Percentiles rank a stretch among this genome's conserved stretches.
Evolutionary conservation across 2,329 filamentous ascomycete genomes (phyloP).

Genomic region (Cryoendolithus antarcticus): DNA sequence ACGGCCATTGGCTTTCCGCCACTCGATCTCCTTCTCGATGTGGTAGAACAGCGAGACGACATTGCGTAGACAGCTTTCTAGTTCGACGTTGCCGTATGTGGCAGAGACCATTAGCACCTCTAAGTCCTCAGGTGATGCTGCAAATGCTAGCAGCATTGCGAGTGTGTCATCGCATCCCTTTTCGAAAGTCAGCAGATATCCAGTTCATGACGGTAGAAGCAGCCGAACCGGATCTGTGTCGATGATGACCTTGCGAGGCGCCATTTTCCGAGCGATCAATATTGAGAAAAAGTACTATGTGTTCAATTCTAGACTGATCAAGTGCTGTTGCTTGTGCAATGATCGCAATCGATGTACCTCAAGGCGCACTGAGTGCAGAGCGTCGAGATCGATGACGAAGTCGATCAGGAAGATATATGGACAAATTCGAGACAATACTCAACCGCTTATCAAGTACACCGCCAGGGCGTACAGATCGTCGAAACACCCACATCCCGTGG

Average conservation of each 20-base stretch:
- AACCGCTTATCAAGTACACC: too few species aligned
- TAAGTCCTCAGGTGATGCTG: conserved; percentile 68
- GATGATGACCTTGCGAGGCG: conserved; percentile 62
- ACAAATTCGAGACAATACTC: too few species aligned
- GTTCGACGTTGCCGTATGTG: conserved; percentile 86
- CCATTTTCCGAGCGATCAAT: conserved; percentile 20
- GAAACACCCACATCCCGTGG: too few species aligned
- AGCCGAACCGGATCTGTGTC: conserved; percentile 76
- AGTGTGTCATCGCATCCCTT: conserved; percentile 80
- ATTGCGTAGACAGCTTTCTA: conserved; percentile 78
- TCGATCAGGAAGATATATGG: too few species aligned
- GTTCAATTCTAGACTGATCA: too few species aligned
- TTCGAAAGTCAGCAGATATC: conserved; percentile 2
- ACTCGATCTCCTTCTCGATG: conserved; percentile 75
- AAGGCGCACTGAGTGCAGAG: too few species aligned
- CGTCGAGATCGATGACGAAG: too few species aligned
- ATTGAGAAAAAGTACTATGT: too few species aligned
- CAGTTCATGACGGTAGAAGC: background rate
- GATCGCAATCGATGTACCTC: too few species aligned
- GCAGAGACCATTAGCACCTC: conserved; percentile 77
- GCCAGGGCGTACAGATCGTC: too few species aligned
- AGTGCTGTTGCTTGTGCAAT: too few species aligned
- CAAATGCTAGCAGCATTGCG: conserved; percentile 75
- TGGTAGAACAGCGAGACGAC: conserved; percentile 84
- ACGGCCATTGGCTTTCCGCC: conserved; percentile 59